phyloP scores from a whole-genome alignment of 2,329 filamentous ascomycete species.

The Ophidiomyces ophidiicola region DNA sequence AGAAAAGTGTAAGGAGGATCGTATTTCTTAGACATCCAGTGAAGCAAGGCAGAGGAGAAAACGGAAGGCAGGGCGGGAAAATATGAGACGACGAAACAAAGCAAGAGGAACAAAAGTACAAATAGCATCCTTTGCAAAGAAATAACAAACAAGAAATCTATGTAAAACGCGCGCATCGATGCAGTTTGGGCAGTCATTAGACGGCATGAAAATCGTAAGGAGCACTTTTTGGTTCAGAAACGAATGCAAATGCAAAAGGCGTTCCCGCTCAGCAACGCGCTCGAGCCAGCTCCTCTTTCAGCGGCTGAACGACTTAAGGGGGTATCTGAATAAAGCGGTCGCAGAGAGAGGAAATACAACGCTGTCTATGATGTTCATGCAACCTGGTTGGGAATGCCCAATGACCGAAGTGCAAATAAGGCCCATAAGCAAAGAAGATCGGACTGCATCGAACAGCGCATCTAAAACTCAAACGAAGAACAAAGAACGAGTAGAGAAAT shows the following conservation, averaged over 20 bases:
- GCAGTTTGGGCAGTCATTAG: conserved; percentile 31
- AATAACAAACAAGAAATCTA: conserved; percentile 23
- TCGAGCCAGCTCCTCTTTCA: conserved; percentile 28
- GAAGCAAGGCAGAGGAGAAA: conserved; percentile 12
- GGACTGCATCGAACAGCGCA: conserved; percentile 12
- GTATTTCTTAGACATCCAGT: conserved; percentile 1
- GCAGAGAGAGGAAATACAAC: conserved; percentile 24
- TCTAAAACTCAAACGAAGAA: conserved; percentile 16
- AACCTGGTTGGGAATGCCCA: conserved; percentile 17
- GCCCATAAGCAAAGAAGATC: conserved; percentile 8
- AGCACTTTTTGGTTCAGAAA: conserved; percentile 17
- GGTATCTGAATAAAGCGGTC: conserved; percentile 39
- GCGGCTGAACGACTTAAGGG: conserved; percentile 35
- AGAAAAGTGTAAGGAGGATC: conserved; percentile 4
- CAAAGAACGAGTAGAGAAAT: conserved; percentile 14
- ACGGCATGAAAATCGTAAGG: conserved; percentile 26
- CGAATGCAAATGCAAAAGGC: conserved; percentile 25
- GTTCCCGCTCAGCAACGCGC: conserved; percentile 29
- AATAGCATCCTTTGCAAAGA: conserved; percentile 27
- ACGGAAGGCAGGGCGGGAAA: conserved; percentile 14
- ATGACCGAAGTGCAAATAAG: conserved; percentile 11
- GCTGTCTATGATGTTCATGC: conserved; percentile 39
- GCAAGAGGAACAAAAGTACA: conserved; percentile 26
- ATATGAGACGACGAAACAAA: neutral
- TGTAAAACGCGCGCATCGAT: conserved; percentile 30